Evolutionary conservation across 2,329 filamentous ascomycete species (phyloP), one percentile per base, ranked within the genome.

Genomic region (Alternaria sp.): DNA sequence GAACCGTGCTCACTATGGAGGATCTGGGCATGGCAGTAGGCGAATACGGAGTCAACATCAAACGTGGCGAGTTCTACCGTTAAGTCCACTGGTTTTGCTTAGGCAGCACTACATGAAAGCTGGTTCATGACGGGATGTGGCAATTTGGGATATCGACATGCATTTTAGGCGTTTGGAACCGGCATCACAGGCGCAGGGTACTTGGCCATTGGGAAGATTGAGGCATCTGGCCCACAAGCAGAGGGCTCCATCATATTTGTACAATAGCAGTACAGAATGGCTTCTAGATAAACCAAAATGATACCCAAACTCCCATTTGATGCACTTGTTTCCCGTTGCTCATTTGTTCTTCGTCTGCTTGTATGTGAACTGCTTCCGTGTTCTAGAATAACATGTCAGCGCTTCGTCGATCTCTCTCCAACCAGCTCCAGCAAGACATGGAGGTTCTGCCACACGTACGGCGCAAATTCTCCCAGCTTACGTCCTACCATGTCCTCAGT

Each of bases 1-100:
- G 93, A 65, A 97, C 95, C 18, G 94, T 99, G 56, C 84, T 99
- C 63, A 98, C 95, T 1, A 98, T 99, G 95, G 95, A 99, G 81
- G 95, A 99, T 78, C 80, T 99, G 71, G 95, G 95, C 16, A 98
- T 98, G 93, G 95, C 95, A 1, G 94, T 98, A 30, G 92, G 92
- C 32, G 95, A 99, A 83, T 99, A 98, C 77, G 95, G 95, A 1
- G 93, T 99, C 53, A 99, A 97, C 76, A 91, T 98, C 54, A 98
- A 97, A 87, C 87, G 95, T 66, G 94, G 94, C 75, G 95, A 99
- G 82, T 99, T 98, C 77, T 99, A 99, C 79, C 87, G 94, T 72
- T 97, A 44, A n/a, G 36, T 51, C 32, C 30, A 16, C 9, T 24
- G 28, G 12, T 30, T 43, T 26, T 32, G 47, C 34, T 38, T n/a